Evolutionary conservation across 352 stramenopile genomes (phyloP).

Genomic region (Globisporangium nunn): DNA sequence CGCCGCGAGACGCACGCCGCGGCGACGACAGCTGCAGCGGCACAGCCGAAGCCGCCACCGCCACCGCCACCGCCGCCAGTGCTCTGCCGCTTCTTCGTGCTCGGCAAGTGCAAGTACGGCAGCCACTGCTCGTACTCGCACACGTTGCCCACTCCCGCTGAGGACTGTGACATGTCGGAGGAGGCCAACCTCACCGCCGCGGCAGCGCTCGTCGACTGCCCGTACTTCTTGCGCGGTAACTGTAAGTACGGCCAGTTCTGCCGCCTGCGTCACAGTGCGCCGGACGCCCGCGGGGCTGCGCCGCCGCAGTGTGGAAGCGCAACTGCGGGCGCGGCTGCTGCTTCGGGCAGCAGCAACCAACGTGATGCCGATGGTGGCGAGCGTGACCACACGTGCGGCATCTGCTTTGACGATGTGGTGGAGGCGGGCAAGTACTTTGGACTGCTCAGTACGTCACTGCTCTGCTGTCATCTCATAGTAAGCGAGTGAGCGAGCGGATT

Average conservation of each 20-base stretch:
- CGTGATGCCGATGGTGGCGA: conserved; percentile 12
- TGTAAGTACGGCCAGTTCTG: conserved; percentile 73
- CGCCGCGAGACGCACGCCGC: neutral
- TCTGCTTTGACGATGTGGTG: conserved; percentile 81
- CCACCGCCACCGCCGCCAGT: conserved; percentile 18
- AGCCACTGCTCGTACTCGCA: conserved; percentile 76
- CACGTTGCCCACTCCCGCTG: conserved; percentile 22
- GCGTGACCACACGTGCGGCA: conserved; percentile 61
- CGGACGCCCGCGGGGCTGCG: neutral
- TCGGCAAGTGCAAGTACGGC: conserved; percentile 67
- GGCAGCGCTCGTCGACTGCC: conserved; percentile 61
- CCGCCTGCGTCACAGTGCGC: conserved; percentile 38
- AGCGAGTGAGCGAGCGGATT: neutral
- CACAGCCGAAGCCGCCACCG: conserved; percentile 7
- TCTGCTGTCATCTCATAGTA: neutral
- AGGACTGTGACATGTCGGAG: conserved; percentile 24
- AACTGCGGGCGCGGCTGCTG: no score
- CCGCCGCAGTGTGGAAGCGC: neutral
- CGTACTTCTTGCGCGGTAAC: conserved; percentile 65
- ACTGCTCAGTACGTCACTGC: conserved; percentile 43
- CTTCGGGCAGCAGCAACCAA: conserved; percentile 8
- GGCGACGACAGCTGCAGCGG: neutral
- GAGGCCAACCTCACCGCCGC: conserved; percentile 32
- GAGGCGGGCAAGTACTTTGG: conserved; percentile 73
- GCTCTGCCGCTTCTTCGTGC: conserved; percentile 73